Base-by-base conservation (phyloP, 768 basidiomycete genomes). In the Mycena chlorophos region DNA sequence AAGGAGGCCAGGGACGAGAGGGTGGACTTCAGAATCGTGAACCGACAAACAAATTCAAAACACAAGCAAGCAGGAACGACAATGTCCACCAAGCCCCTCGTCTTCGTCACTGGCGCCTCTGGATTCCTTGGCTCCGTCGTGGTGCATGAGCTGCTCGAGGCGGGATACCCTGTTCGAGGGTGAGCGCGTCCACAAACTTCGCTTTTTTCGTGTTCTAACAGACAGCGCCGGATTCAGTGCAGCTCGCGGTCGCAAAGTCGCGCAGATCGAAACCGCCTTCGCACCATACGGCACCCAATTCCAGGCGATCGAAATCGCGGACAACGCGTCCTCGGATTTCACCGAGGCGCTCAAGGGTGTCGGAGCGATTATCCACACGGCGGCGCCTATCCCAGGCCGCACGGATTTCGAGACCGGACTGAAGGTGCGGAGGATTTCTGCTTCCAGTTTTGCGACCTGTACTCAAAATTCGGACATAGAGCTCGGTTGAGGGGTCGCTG, bases 401-500 rank as follows among this genome's bases (percentile, higher is more conserved):
- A 25, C 39, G 27, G 55, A 56, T 34, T 25, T 30, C 43, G 49
- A 38, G n/a, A 52, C 51, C 10, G 56, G 51, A n/a, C 2, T 57
- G 12, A 43, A 46, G 48, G 54, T 40, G 17, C 22, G 22, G 19
- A 25, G 22, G 19, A 25, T 39, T 4, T 28, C 26, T 30, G 38
- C 26, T 25, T 17, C 16, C 22, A 25, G 10, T 12, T 17, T 20
- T 49, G 4, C n/a, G 5, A 12, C 4, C 19, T n/a, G 3, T 20
- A n/a, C 19, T 30, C 17, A n/a, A 1, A 25, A 4, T 19, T 25
- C 31, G 31, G 31, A 34, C 23, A 16, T 56, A 69, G 69, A 60
- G 53, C 34, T 64, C 68, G 5, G 52, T 69, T 10, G 63, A 66
- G 8, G 69, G 69, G 5, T 65, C 67, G 3, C 38, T 71, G 27